These are phyloP conservation scores for Dothistroma pini DNA, from an alignment of 2,329 filamentous ascomycete species.

Conservation along the genomic window DNA sequence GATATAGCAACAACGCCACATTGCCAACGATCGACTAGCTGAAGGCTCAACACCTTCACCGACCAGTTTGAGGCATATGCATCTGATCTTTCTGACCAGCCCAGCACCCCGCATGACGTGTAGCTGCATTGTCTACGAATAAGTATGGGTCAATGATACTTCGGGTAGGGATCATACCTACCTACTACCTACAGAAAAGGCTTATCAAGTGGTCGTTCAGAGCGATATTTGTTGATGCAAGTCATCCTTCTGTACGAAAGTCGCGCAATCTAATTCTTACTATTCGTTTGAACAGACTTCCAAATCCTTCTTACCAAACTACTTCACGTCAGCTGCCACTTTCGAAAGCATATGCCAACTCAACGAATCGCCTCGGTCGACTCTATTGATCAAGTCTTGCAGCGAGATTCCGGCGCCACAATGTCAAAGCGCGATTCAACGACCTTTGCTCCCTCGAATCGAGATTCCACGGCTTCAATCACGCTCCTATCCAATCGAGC, in stretches of 20 bases:
- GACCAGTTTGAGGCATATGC: background rate
- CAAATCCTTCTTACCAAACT: background rate
- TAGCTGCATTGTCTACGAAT: background rate
- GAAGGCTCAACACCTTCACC: background rate
- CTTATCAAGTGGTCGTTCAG: background rate
- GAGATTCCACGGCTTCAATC: conserved; percentile 4
- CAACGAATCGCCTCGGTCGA: background rate
- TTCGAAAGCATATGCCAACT: background rate
- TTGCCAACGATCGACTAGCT: background rate
- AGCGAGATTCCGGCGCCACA: background rate
- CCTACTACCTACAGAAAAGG: too few relatives aligned
- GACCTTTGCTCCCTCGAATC: background rate
- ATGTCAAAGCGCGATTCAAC: background rate
- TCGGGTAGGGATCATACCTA: background rate
- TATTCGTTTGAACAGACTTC: background rate
- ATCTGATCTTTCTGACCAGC: background rate
- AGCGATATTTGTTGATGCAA: background rate
- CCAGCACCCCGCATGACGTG: conserved; percentile 3
- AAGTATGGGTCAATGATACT: background rate
- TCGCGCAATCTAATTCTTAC: background rate
- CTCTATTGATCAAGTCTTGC: background rate
- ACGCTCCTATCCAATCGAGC: conserved; percentile 3
- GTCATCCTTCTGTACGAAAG: background rate
- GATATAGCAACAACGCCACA: background rate
- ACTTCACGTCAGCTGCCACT: background rate